Evolutionary conservation across 2,329 filamentous ascomycete genomes (phyloP).

Genomic region (Neobulgaria alba): DNA sequence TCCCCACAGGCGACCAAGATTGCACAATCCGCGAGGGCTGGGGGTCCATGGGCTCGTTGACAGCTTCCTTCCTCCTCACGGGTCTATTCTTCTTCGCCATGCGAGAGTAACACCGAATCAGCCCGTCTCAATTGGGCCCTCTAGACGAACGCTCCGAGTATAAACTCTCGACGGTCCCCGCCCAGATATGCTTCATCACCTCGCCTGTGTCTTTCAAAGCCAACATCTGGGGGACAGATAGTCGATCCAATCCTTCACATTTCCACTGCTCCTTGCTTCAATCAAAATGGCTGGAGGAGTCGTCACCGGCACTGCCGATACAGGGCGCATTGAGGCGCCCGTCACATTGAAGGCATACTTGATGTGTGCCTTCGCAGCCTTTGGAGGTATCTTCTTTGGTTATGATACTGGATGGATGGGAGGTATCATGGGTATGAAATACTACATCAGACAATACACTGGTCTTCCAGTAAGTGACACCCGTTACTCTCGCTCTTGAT

Average conservation of each 20-base stretch:
- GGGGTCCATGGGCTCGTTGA: background rate
- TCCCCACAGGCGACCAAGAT: too few species aligned
- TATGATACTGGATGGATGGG: slow-evolving; percentile 73
- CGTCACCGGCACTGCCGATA: slow-evolving; percentile 43
- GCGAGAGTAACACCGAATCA: background rate
- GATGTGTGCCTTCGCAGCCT: slow-evolving; percentile 61
- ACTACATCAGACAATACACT: slow-evolving; percentile 19
- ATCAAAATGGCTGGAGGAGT: slow-evolving; percentile 13
- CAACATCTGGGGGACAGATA: background rate
- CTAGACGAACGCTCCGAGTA: background rate
- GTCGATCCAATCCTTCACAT: slow-evolving; percentile 13
- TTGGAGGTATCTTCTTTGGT: slow-evolving; percentile 49
- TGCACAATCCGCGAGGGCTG: too few species aligned
- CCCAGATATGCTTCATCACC: background rate
- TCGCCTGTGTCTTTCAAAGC: background rate
- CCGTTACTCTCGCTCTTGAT: background rate
- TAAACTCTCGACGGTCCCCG: background rate
- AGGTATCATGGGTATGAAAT: slow-evolving; percentile 31
- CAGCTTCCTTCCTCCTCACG: background rate
- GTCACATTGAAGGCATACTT: slow-evolving; percentile 60
- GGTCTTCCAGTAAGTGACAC: slow-evolving; percentile 8
- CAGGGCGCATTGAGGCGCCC: slow-evolving; percentile 56
- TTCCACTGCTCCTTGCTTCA: background rate
- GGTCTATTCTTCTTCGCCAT: background rate
- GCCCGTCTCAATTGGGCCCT: background rate